Conservation (phyloP, 1,284 basidiomycete species). For the Sporisorium sorghi region DNA sequence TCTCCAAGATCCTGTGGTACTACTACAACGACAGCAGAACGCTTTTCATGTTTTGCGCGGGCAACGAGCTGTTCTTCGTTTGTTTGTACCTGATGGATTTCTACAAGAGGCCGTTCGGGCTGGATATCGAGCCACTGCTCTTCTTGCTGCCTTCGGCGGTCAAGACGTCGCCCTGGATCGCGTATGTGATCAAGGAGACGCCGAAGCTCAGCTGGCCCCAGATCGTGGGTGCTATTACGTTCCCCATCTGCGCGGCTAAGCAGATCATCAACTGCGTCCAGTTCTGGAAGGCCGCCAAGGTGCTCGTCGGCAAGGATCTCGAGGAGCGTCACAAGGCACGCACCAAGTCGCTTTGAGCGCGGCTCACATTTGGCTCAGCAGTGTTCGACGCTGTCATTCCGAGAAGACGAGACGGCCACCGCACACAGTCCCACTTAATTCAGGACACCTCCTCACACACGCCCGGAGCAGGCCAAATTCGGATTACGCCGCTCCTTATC, state of each 20-base stretch:
- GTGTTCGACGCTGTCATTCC: background rate
- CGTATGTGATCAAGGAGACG: constrained; percentile 63
- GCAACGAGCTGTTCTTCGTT: constrained; percentile 97
- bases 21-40: constrained; percentile 93
- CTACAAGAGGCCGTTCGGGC: constrained; percentile 71
- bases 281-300: constrained; percentile 98
- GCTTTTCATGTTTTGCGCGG: constrained; percentile 93
- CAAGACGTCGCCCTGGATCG: constrained; percentile 38
- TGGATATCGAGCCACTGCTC: constrained; percentile 52
- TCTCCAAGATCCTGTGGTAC: constrained; percentile 88
- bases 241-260: constrained; percentile 83
- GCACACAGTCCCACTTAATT: background rate
- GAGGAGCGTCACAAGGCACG: constrained; percentile 51
- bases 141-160: constrained; percentile 43
- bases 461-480: background rate
- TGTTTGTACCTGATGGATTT: constrained; percentile 93
- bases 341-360: constrained; percentile 28
- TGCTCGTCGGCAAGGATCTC: constrained; percentile 71
- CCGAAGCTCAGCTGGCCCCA: constrained; percentile 81
- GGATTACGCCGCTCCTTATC: constrained; percentile 8
- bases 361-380: background rate
- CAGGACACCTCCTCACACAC: background rate
- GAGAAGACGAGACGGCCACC: background rate
- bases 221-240: constrained; percentile 77
- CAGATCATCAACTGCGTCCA: constrained; percentile 96